These are phyloP conservation scores for Backusella circina DNA, from an alignment of 192 early-diverging fungal species.

Conservation along the genomic window DNA sequence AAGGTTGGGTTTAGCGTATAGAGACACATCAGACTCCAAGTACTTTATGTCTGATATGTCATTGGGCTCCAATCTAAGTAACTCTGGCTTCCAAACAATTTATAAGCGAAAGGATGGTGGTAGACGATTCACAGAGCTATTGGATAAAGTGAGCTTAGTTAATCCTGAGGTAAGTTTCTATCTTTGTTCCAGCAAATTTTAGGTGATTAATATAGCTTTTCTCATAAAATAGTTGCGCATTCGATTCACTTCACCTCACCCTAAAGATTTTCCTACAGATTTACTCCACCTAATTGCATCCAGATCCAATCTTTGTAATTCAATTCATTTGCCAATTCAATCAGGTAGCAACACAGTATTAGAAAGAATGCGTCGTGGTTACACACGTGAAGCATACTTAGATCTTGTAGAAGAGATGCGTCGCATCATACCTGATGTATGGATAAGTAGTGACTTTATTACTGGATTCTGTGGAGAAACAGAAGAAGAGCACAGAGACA, in stretches of 20 bases:
- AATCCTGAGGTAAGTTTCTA: conserved; percentile 52
- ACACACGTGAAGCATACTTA: conserved; percentile 67
- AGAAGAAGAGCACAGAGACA: conserved; percentile 66
- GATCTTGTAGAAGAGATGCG: conserved; percentile 63
- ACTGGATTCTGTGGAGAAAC: conserved; percentile 79
- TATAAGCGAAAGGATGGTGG: conserved; percentile 75
- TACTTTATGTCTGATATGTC: conserved; percentile 36
- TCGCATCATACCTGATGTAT: conserved; percentile 64
- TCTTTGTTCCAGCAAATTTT: no score
- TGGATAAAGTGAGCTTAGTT: conserved; percentile 61
- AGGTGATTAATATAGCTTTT: no score
- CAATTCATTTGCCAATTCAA: conserved; percentile 71
- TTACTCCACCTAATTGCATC: conserved; percentile 65
- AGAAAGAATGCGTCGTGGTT: conserved; percentile 73
- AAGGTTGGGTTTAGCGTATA: conserved; percentile 40
- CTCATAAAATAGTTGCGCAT: conserved; percentile 55
- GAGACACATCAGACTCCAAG: conserved; percentile 60
- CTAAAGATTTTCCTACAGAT: conserved; percentile 77
- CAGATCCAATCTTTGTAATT: conserved; percentile 66
- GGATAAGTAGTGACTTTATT: conserved; percentile 73
- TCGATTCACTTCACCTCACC: conserved; percentile 77
- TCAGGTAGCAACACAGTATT: conserved; percentile 64
- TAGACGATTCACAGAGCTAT: conserved; percentile 68
- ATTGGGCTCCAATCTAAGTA: conserved; percentile 39
- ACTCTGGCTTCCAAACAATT: conserved; percentile 71